These are phyloP conservation scores for Aspergillus puulaauensis DNA, from an alignment of 2,329 filamentous ascomycete species.

Conservation along the genomic window DNA sequence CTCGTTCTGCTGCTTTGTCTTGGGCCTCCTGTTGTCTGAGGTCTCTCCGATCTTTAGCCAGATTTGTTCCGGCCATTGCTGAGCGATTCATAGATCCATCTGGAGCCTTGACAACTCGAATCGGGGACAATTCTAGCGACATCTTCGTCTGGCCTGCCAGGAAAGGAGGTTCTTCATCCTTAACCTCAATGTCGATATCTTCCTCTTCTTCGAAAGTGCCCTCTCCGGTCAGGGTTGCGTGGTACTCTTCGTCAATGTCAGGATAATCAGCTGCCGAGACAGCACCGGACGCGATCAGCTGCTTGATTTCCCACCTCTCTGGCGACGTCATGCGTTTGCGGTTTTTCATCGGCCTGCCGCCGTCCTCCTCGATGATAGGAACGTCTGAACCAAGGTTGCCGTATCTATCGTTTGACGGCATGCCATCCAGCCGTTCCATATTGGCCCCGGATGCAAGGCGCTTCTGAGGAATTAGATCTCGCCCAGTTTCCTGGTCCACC, in stretches of 20 bases:
- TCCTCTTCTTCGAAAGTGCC: conserved; percentile 89
- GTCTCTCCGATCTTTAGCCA: conserved; percentile 89
- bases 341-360: conserved; percentile 57
- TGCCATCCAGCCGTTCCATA: conserved; percentile 72
- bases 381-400: conserved; percentile 53
- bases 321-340: conserved; percentile 96
- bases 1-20: conserved; percentile 71
- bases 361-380: conserved; percentile 63
- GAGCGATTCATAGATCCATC: conserved; percentile 97
- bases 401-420: conserved; percentile 54
- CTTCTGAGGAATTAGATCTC: conserved; percentile 75
- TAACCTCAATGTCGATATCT: conserved; percentile 94
- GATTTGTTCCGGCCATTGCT: conserved; percentile 84
- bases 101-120: conserved; percentile 93
- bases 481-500: conserved; percentile 84
- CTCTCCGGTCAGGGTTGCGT: conserved; percentile 81
- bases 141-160: conserved; percentile 94
- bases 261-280: conserved; percentile 92
- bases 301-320: conserved; percentile 95
- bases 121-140: conserved; percentile 89
- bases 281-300: conserved; percentile 92
- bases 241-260: conserved; percentile 90
- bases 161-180: conserved; percentile 95
- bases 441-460: conserved; percentile 88
- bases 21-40: conserved; percentile 84